Evolutionary conservation across 225 moss, liverwort and hornwort species (phyloP).

Genomic region (Bryum argenteum): DNA sequence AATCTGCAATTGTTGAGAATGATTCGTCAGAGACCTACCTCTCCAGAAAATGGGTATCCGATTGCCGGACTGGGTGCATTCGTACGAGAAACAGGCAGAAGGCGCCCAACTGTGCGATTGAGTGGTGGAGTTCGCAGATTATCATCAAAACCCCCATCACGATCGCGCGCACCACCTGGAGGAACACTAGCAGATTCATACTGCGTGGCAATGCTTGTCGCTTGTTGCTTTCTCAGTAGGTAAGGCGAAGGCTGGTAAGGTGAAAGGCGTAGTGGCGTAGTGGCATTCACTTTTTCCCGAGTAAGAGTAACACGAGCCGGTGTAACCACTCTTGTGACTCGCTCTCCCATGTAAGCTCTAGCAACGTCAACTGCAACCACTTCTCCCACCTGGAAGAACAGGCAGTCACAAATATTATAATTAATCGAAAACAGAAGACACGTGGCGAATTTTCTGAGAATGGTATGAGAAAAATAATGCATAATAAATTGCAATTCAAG

Average conservation of each 20-base stretch:
- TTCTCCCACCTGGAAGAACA: slow-evolving; percentile 51
- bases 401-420: neutral
- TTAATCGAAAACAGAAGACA: neutral
- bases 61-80: slow-evolving; percentile 71
- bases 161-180: slow-evolving; percentile 41
- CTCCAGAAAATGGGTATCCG: slow-evolving; percentile 64
- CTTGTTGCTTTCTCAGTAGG: slow-evolving; percentile 55
- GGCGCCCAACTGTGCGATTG: slow-evolving; percentile 49
- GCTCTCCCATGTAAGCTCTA: slow-evolving; percentile 92
- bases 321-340: slow-evolving; percentile 57
- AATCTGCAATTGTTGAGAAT: neutral
- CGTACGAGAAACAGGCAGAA: slow-evolving; percentile 47
- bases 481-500: neutral
- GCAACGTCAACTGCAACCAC: slow-evolving; percentile 78
- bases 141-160: slow-evolving; percentile 59
- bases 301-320: slow-evolving; percentile 57
- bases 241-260: slow-evolving; percentile 64
- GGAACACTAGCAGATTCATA: slow-evolving; percentile 34
- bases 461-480: neutral
- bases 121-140: slow-evolving; percentile 71
- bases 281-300: slow-evolving; percentile 46
- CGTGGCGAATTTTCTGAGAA: neutral
- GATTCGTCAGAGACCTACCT: slow-evolving; percentile 38
- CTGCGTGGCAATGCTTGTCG: slow-evolving; percentile 44
- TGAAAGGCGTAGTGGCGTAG: slow-evolving; percentile 45